Evolutionary conservation across 2,329 filamentous ascomycete genomes (phyloP).

Genomic region (Exophiala lecanii-corni): DNA sequence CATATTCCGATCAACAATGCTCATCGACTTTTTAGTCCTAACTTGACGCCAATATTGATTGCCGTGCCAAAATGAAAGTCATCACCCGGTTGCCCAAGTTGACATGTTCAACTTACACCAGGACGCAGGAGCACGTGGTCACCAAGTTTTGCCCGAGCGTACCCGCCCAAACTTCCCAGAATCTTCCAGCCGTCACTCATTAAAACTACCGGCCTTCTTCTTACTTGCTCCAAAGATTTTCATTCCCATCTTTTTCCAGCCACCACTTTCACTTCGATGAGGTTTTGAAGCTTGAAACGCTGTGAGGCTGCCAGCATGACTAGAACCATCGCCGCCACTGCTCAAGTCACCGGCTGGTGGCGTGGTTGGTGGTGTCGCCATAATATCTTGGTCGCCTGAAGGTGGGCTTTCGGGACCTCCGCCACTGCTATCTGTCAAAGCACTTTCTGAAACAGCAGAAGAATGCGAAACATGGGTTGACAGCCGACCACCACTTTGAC

Average conservation of each 20-base stretch:
- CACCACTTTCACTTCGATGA: slow-evolving; percentile 40
- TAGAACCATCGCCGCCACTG: slow-evolving; percentile 17
- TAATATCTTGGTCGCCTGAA: slow-evolving; percentile 33
- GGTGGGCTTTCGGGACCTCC: slow-evolving; percentile 41
- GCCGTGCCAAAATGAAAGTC: too few species aligned
- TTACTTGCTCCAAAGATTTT: slow-evolving; percentile 35
- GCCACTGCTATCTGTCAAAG: slow-evolving; percentile 44
- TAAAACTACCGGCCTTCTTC: slow-evolving; percentile 26
- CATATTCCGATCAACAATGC: slow-evolving; percentile 9
- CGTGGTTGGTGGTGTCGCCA: slow-evolving; percentile 49
- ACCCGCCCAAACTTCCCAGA: too few species aligned
- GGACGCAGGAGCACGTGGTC: too few species aligned
- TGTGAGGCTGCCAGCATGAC: slow-evolving; percentile 1
- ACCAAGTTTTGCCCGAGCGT: too few species aligned
- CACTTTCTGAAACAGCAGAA: slow-evolving; percentile 36
- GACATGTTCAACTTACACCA: too few species aligned
- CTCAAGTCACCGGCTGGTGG: slow-evolving; percentile 43
- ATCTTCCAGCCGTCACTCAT: slow-evolving; percentile 21
- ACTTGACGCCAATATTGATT: background rate
- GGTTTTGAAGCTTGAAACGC: slow-evolving; percentile 35
- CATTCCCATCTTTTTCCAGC: slow-evolving; percentile 51
- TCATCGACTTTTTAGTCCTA: slow-evolving; percentile 12
- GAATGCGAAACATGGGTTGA: slow-evolving; percentile 32
- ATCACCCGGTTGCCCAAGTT: too few species aligned
- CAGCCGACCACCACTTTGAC: slow-evolving; percentile 30